Base-by-base conservation (phyloP, 768 basidiomycete species). In the Boletus huronensis region DNA sequence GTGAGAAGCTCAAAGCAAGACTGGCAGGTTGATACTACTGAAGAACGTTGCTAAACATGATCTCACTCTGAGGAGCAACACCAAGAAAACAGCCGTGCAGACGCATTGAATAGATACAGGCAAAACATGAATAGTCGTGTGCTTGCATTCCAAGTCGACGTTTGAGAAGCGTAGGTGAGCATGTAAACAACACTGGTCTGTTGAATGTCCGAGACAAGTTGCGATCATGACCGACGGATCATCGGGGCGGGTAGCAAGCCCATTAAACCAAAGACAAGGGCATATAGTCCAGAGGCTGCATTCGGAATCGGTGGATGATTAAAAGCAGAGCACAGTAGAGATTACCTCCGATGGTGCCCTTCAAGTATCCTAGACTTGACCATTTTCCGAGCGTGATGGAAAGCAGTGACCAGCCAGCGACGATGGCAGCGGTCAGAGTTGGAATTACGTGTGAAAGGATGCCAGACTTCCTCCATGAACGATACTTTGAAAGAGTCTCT, bases 401-500 rank as follows among this genome's bases (percentile, higher is more conserved):
- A 28, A 86, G 76, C 19, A 83, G 66, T 21, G 84, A 75, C 84
- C 86, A 90, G 0, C 89, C 89, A 23, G 79, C 62, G 23, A 90
- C 80, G 54, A 87, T 90, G 1, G 85, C 82, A 2, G 76, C 72
- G 10, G 89, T 90, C 55, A 91, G 65, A 19, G 82, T 80, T 29
- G 87, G 88, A 58, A 90, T 87, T 9, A 87, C 80, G 3, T 76
- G 79, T 1, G 87, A 87, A 29, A 91, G 70, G 21, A 82, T 72
- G 21, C 83, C 83, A 5, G 88, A 89, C 60, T 87, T 74, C 60
- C 85, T 76, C 89, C 89, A 91, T 16, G 81, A 79, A 44, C 77
- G 82, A 64, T 88, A 90, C 89, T 91, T 64, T 21, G 35, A 26
- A 52, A n/a, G 38, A 8, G 25, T 34, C 28, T 57, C 23, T 25